A percentile compares a stretch with the other conserved stretches of the same genome.
These are phyloP conservation scores for Plasmodium gaboni DNA, from an alignment of 169 alveolate species.

Conservation along the genomic window DNA sequence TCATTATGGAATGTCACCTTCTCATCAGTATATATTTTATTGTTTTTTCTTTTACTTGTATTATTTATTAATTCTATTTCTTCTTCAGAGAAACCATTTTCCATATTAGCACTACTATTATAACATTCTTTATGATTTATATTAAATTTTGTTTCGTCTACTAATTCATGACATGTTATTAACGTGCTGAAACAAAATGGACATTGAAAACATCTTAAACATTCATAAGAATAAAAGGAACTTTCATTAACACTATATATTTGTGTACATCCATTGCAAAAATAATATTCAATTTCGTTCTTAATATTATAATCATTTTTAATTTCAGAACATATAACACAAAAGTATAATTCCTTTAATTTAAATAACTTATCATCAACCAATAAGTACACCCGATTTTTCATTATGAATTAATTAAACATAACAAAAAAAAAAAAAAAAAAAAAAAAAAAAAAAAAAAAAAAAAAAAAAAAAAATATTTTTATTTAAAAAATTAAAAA, in stretches of 20 bases:
- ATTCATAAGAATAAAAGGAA: conserved; percentile 48
- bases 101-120: background rate
- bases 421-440: background rate
- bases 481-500: background rate
- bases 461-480: too few species aligned
- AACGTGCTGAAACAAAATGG: conserved; percentile 54
- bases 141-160: conserved; percentile 10
- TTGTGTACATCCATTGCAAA: conserved; percentile 67
- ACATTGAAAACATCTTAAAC: conserved; percentile 70
- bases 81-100: background rate
- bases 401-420: conserved; percentile 27
- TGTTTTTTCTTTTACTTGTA: background rate
- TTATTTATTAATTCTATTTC: background rate
- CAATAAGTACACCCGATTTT: conserved; percentile 51
- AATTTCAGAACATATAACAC: conserved; percentile 58
- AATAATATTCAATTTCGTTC: conserved; percentile 64
- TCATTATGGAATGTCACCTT: background rate
- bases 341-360: conserved; percentile 64
- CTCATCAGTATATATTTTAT: background rate
- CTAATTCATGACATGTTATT: conserved; percentile 22
- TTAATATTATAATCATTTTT: conserved; percentile 54
- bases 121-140: background rate
- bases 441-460: background rate
- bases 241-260: conserved; percentile 52
- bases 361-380: conserved; percentile 63